Base-by-base conservation (phyloP, 1,139 yeast species). In the Pichia kudriavzevii region DNA sequence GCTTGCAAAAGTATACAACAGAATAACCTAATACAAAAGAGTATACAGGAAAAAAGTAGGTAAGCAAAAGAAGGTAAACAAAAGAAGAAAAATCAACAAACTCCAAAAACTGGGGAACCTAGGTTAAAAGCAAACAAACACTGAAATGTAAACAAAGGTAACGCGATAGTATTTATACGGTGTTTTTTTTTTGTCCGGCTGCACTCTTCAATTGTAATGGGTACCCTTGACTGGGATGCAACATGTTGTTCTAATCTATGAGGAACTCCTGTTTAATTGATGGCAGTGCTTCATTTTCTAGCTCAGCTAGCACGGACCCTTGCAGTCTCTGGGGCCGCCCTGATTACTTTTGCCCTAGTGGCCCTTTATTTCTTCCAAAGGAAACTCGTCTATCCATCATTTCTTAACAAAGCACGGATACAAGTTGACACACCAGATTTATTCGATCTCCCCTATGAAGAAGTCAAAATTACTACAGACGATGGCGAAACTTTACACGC, bases 351-450 rank as follows among this genome's bases (percentile, higher is more conserved):
- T 20, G 66, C 69, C 3, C 55, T 78, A 13, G 50, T 67, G 5
- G 80, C 81, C 1, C 55, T 83, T 17, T 84, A 84, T 56, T 53
- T 69, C 13, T 79, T 68, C 53, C 98, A 91, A 55, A 63, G 67
- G 33, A 66, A 64, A 33, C 57, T 93, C 36, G 79, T 91, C 10
- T 91, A 91, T 53, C 96, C 97, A 1, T 73, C 94, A 2, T 67
- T 74, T 43, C 66, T 87, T 32, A 88, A 88, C 41, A 81, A 78
- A 38, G 95, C 93, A 4, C 71, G 85, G 35, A 75, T 74, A 0
- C 56, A 63, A 31, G 93, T 91, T 15, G 87, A 83, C 26, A 79
- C 84, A 1, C 98, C 98, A 0, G 84, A 72, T 44, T 67, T 66
- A 37, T 78, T 69, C 53, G 81, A 67, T 10, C 66, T 91, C 64